These are phyloP conservation scores for Carex littledalei DNA, from an alignment of 176 grass and related monocot genomes.

Conservation along the genomic window DNA sequence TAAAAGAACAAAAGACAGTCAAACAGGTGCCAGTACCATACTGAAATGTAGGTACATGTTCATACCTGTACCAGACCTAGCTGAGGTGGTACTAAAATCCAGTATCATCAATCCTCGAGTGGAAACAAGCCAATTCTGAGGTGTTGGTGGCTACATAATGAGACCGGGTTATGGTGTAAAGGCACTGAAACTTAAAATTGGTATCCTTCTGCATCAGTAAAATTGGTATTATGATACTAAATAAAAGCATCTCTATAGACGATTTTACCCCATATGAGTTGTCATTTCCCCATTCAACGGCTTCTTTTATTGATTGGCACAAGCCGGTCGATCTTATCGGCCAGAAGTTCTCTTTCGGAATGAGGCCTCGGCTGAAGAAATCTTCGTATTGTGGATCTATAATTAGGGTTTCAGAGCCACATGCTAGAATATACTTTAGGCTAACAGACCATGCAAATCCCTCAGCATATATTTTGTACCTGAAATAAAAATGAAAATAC, in stretches of 20 bases:
- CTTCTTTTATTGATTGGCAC: constrained; percentile 57
- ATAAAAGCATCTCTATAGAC: not conserved
- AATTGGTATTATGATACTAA: not conserved
- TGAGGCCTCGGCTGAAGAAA: constrained; percentile 70
- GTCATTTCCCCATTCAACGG: constrained; percentile 68
- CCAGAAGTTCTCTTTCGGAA: constrained; percentile 55
- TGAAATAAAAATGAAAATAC: constrained; percentile 1
- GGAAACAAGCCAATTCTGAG: not conserved
- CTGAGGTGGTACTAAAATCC: not conserved
- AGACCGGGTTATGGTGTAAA: not conserved
- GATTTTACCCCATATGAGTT: constrained; percentile 34
- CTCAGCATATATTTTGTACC: constrained; percentile 89
- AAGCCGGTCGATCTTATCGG: constrained; percentile 25
- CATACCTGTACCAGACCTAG: not conserved
- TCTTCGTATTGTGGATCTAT: constrained; percentile 73
- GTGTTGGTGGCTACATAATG: not conserved
- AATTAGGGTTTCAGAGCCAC: constrained; percentile 62
- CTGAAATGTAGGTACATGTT: not conserved
- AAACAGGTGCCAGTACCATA: not conserved
- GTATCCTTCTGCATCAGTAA: not conserved
- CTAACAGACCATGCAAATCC: constrained; percentile 94
- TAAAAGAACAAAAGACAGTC: not conserved
- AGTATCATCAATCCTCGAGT: not conserved
- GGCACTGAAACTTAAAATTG: not conserved
- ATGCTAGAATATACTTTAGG: constrained; percentile 83